Conservation (phyloP, 78 protist species). For the Capsaspora owczarzaki region DNA sequence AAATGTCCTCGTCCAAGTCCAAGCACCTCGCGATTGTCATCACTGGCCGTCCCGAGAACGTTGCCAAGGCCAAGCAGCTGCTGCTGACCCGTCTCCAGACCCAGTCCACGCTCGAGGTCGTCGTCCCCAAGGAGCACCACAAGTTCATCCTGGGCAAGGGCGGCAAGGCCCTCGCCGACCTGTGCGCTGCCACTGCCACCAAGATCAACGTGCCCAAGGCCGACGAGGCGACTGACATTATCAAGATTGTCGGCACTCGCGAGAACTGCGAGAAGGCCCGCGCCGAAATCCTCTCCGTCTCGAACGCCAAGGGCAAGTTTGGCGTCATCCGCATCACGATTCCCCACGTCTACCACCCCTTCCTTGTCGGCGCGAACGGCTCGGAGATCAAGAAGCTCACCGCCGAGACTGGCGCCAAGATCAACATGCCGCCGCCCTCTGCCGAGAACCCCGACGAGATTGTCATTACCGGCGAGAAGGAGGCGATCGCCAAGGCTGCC, state of each 20-base stretch:
- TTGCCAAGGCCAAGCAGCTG: background rate
- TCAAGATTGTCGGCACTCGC: conserved; percentile 6
- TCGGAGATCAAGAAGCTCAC: background rate
- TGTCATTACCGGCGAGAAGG: conserved; percentile 6
- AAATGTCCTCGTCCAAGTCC: background rate
- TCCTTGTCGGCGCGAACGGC: background rate
- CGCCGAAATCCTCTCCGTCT: background rate
- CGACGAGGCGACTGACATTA: background rate
- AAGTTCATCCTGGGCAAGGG: conserved; percentile 37
- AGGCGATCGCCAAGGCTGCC: background rate
- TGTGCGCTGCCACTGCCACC: conserved; percentile 20
- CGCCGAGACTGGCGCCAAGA: background rate
- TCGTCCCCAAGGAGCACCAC: conserved; percentile 45
- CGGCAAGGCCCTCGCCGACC: conserved; percentile 31
- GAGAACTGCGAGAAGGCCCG: background rate
- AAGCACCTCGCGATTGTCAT: background rate
- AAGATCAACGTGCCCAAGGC: conserved; percentile 39
- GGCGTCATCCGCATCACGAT: background rate
- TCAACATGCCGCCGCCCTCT: conserved; percentile 7
- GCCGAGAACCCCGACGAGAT: conserved; percentile 6
- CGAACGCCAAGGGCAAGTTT: background rate
- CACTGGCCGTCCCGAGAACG: background rate
- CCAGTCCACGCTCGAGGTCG: background rate
- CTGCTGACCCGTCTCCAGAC: background rate
- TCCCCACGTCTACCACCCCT: background rate